phyloP scores from a whole-genome alignment of 1,284 basidiomycete species.

The Leccinum pachyderme region DNA sequence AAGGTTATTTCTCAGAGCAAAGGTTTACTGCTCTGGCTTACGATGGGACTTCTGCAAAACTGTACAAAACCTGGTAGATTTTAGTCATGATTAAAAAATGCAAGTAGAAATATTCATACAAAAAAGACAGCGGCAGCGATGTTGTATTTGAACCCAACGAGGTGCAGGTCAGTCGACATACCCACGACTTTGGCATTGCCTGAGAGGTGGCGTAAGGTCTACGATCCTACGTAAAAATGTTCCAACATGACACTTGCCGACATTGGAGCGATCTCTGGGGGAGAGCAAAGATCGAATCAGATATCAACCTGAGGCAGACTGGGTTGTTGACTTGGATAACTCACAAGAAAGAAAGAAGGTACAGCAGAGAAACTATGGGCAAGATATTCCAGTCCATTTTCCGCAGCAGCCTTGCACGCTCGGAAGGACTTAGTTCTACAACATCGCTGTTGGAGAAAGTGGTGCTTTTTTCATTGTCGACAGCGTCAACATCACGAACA shows the following conservation, averaged over 20 bases:
- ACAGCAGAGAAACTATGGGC: conserved; percentile 55
- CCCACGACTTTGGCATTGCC: conserved; percentile 39
- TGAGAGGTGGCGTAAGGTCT: conserved; percentile 3
- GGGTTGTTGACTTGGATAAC: conserved; percentile 15
- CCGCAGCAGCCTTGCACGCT: conserved; percentile 39
- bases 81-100: background rate
- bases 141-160: conserved; percentile 45
- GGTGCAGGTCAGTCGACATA: conserved; percentile 41
- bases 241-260: background rate
- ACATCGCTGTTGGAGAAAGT: background rate
- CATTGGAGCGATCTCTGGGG: background rate
- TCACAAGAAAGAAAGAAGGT: conserved; percentile 57
- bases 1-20: conserved; percentile 5
- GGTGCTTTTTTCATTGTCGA: conserved; percentile 17
- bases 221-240: background rate
- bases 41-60: conserved; percentile 49
- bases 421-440: conserved; percentile 24
- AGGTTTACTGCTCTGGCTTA: conserved; percentile 24
- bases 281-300: background rate
- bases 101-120: conserved; percentile 29
- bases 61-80: conserved; percentile 39
- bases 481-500: conserved; percentile 9
- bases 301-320: background rate
- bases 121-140: conserved; percentile 50
- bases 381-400: conserved; percentile 51